phyloP scores from a whole-genome alignment of 345 rosid genomes.

The Citropsis articulata region DNA sequence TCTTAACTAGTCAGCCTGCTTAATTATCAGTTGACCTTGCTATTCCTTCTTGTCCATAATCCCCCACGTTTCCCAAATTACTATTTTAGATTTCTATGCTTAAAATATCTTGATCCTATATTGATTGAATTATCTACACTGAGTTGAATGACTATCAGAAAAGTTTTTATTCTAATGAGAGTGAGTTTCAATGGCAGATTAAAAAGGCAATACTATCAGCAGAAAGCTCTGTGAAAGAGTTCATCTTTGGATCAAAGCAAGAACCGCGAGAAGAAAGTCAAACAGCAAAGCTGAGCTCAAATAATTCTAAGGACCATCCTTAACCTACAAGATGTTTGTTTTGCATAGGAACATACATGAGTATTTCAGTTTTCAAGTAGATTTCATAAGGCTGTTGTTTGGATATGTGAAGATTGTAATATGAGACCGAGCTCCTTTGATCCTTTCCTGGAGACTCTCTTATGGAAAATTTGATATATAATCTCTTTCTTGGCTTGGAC shows the following conservation, averaged over 20 bases:
- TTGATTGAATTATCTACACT: neutral
- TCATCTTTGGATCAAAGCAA: conserved; percentile 51
- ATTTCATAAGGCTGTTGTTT: too few species aligned
- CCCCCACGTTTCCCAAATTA: too few species aligned
- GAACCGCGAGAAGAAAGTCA: conserved; percentile 23
- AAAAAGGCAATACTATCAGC: conserved; percentile 58
- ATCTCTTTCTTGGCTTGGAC: too few species aligned
- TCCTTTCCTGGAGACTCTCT: neutral
- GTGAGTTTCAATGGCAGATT: conserved; percentile 45
- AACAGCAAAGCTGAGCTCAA: conserved; percentile 19
- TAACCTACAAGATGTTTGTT: conserved; percentile 1
- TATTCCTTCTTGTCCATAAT: neutral
- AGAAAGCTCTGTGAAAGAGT: conserved; percentile 53
- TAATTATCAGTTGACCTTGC: neutral
- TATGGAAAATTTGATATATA: neutral
- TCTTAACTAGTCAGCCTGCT: neutral
- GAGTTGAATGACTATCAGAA: neutral
- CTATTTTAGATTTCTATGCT: neutral
- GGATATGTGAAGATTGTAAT: neutral
- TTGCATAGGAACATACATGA: neutral
- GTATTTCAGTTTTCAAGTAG: too few species aligned
- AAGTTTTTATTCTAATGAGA: neutral
- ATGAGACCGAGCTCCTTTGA: neutral
- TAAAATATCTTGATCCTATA: neutral
- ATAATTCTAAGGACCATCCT: conserved; percentile 19